Evolutionary conservation across 129 eudicot species (phyloP), one percentile per base, ranked within the genome.

Genomic region (Oenanthe sinensis): DNA sequence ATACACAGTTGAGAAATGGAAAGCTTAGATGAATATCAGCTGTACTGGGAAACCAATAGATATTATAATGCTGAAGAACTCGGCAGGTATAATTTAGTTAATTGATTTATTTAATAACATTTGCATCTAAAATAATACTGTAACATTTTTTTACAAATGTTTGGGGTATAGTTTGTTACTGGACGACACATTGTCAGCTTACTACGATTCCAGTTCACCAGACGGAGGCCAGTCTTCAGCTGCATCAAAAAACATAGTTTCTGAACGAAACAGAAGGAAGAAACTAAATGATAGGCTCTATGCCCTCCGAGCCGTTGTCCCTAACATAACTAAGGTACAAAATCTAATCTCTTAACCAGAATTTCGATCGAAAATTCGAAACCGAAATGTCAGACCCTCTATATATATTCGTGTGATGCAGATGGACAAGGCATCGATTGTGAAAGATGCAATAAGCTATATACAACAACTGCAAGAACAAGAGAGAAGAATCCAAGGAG

Each of bases 371-470:
- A 50, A 50, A 50, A 48, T 0, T 15, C 1, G 4, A 48, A 48
- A 47, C 4, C 17, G 17, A 47, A 44, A 5, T 44, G 5, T 33
- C 36, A n/a, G n/a, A n/a, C n/a, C n/a, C n/a, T n/a, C n/a, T n/a
- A n/a, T n/a, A n/a, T n/a, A n/a, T n/a, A n/a, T n/a, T n/a, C n/a
- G n/a, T n/a, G 3, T 43, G 50, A 17, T 55, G 33, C 73, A 93
- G 98, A 89, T 93, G 98, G 98, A 93, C 50, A 93, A 93, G 79
- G 98, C 98, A 10, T 93, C 98, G 15, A 88, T 91, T 80, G 80
- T 93, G 2, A 93, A 84, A 80, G 98, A 93, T 75, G 98, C 98
- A 2, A 93, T 93, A 40, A 85, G 77, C 30, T 91, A 93, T 67
- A 91, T 93, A 9, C 86, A 88, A 78, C 71, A 79, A 33, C 84